phyloP scores from a whole-genome alignment of 2,329 filamentous ascomycete genomes.

The Thermoascus crustaceus region DNA sequence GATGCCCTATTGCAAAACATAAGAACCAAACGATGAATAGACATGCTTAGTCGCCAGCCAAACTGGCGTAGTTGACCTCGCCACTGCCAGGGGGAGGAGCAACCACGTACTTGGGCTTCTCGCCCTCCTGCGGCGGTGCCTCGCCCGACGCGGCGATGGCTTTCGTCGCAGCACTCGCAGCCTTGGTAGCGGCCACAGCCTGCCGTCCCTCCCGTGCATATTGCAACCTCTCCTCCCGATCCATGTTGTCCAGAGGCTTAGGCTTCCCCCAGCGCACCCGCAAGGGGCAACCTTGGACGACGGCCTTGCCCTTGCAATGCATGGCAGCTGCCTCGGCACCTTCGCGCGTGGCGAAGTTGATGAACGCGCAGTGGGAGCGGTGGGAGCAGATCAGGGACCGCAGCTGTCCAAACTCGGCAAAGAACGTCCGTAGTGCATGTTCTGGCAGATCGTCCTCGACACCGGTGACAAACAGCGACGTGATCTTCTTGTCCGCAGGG shows the following conservation, averaged over 20 bases:
- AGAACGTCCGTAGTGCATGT: constrained; percentile 82
- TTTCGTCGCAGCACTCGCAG: constrained; percentile 25
- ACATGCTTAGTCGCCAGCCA: constrained; percentile 63
- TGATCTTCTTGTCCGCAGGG: constrained; percentile 75
- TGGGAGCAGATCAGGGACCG: constrained; percentile 93
- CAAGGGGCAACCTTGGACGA: constrained; percentile 85
- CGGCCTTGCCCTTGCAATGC: constrained; percentile 75
- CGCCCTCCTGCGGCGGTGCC: constrained; percentile 31
- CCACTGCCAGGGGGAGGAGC: constrained; percentile 72
- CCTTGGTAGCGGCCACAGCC: constrained; percentile 44
- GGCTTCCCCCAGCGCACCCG: constrained; percentile 89
- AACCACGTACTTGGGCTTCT: constrained; percentile 41
- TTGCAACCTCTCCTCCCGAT: constrained; percentile 71
- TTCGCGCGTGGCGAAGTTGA: constrained; percentile 83
- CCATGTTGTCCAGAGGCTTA: constrained; percentile 84
- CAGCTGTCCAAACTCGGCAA: constrained; percentile 79
- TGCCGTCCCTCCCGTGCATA: constrained; percentile 71
- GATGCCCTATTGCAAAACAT: constrained; percentile 2
- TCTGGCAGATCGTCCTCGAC: constrained; percentile 95
- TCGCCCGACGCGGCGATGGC: constrained; percentile 33
- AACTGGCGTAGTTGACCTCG: constrained; percentile 75
- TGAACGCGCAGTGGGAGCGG: constrained; percentile 91
- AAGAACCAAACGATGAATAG: constrained; percentile 7
- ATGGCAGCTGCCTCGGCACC: constrained; percentile 79
- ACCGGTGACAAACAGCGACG: constrained; percentile 88